Conservation (phyloP, 805 yeast genomes). For the Ogataea pilisensis region DNA sequence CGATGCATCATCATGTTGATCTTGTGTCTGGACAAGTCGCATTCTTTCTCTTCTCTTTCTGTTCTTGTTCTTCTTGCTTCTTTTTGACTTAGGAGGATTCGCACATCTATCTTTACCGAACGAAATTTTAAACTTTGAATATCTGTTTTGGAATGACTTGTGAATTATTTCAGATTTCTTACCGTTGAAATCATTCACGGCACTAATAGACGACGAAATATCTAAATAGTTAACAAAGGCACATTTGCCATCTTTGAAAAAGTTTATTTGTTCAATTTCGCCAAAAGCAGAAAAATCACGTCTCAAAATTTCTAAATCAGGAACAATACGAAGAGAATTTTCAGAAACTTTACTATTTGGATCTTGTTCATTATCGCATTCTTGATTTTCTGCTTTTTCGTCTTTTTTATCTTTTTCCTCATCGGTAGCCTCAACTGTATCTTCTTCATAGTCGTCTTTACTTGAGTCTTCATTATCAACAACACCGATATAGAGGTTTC, state of each 20-base stretch:
- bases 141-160: conserved; percentile 40
- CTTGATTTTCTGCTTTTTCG: not conserved
- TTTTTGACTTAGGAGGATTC: conserved; percentile 54
- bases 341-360: not conserved
- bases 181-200: conserved; percentile 54
- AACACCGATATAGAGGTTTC: conserved; percentile 72
- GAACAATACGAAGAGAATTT: not conserved
- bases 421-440: conserved; percentile 16
- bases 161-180: conserved; percentile 32
- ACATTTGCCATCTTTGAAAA: conserved; percentile 63
- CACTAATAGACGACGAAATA: conserved; percentile 57
- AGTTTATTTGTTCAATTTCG: conserved; percentile 71
- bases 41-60: conserved; percentile 27
- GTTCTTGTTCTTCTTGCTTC: conserved; percentile 39
- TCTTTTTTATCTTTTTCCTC: conserved; percentile 8
- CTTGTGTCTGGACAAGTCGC: not conserved
- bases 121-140: conserved; percentile 52
- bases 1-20: not conserved
- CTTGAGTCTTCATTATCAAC: conserved; percentile 33
- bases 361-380: not conserved
- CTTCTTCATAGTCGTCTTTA: conserved; percentile 30
- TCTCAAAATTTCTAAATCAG: conserved; percentile 36
- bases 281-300: conserved; percentile 63
- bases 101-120: conserved; percentile 78
- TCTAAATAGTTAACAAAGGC: conserved; percentile 71